Evolutionary conservation across 495 filamentous ascomycete species (phyloP).

Genomic region (Talaromyces trachyspermus): DNA sequence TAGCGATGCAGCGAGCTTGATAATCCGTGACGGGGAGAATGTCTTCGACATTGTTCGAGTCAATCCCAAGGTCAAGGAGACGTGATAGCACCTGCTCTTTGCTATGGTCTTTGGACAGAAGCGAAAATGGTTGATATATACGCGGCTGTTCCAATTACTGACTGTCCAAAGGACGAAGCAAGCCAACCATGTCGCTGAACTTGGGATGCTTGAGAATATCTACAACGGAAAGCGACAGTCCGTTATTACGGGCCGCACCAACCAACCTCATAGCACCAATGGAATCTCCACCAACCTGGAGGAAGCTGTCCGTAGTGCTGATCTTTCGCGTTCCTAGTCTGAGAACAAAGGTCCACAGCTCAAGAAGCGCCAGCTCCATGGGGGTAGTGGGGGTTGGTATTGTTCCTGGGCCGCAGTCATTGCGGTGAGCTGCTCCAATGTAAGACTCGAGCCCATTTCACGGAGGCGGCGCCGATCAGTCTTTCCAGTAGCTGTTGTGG

Average conservation of each 20-base stretch:
- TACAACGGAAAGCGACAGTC: slow-evolving; percentile 13
- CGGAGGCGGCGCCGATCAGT: slow-evolving; percentile 20
- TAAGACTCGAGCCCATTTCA: slow-evolving; percentile 6
- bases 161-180: neutral
- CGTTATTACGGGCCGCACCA: slow-evolving; percentile 6
- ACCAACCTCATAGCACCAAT: slow-evolving; percentile 24
- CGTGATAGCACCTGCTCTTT: neutral
- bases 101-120: neutral
- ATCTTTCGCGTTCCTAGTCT: slow-evolving; percentile 9
- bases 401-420: neutral
- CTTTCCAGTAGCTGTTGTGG: slow-evolving; percentile 29
- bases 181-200: slow-evolving; percentile 6
- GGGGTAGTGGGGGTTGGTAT: slow-evolving; percentile 3
- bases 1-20: neutral
- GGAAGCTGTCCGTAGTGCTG: slow-evolving; percentile 42
- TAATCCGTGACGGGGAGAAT: neutral
- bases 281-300: slow-evolving; percentile 42
- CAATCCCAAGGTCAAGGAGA: neutral
- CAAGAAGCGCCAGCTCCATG: slow-evolving; percentile 12
- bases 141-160: neutral
- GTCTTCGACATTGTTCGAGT: neutral
- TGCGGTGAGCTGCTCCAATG: neutral
- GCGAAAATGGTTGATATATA: neutral
- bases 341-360: slow-evolving; percentile 12
- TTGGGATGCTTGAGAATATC: slow-evolving; percentile 14